Evolutionary conservation across 768 basidiomycete species (phyloP).

Genomic region (Macrolepiota dolichaula): DNA sequence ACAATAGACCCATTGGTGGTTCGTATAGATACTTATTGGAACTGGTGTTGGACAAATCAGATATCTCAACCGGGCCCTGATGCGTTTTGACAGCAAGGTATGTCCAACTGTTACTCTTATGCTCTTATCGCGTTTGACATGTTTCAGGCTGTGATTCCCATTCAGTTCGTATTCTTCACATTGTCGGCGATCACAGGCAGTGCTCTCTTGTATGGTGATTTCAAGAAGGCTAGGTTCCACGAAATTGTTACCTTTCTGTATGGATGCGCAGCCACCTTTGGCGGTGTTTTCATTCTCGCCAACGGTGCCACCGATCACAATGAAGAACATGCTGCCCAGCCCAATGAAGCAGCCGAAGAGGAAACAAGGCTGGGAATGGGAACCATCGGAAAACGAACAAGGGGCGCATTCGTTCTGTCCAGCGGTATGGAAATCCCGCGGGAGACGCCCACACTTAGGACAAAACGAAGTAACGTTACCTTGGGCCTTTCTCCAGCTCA

Average conservation of each 20-base stretch:
- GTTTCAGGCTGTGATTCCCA: constrained; percentile 80
- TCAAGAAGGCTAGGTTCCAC: constrained; percentile 77
- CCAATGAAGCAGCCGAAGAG: constrained; percentile 17
- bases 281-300: constrained; percentile 87
- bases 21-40: constrained; percentile 53
- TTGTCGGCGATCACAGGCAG: constrained; percentile 91
- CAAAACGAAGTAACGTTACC: constrained; percentile 54
- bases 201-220: constrained; percentile 92
- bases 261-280: constrained; percentile 85
- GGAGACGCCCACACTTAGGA: constrained; percentile 44
- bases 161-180: constrained; percentile 94
- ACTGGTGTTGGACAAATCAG: constrained; percentile 84
- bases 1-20: neutral
- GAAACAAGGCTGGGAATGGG: constrained; percentile 27
- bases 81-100: constrained; percentile 92
- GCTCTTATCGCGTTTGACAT: neutral
- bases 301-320: constrained; percentile 20
- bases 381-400: constrained; percentile 35
- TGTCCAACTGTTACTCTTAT: constrained; percentile 5
- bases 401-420: constrained; percentile 47
- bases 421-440: constrained; percentile 29
- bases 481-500: constrained; percentile 75
- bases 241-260: constrained; percentile 82
- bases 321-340: constrained; percentile 24
- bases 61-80: constrained; percentile 83